Evolutionary conservation across 1,139 yeast genomes (phyloP).

Genomic region (Geotrichum histeridarum): DNA sequence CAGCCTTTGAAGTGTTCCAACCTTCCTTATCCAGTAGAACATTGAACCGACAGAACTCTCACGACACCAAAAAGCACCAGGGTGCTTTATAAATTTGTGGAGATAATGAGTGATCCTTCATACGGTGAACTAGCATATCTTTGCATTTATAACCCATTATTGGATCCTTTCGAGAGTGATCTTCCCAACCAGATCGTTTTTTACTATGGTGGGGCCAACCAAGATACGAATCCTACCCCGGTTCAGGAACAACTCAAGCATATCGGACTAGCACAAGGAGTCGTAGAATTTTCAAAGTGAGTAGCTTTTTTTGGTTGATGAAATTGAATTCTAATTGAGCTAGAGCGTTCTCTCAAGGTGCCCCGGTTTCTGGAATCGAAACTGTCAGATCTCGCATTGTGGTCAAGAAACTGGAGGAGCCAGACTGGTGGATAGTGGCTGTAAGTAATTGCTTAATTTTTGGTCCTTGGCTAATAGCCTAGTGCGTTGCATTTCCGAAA

Average conservation of each 20-base stretch:
- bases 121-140: conserved; percentile 25
- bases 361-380: conserved; percentile 28
- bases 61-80: background rate
- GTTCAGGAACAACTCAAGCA: conserved; percentile 27
- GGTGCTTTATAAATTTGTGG: background rate
- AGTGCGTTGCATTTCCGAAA: conserved; percentile 20
- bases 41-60: background rate
- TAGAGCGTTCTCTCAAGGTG: conserved; percentile 29
- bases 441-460: conserved; percentile 10
- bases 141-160: conserved; percentile 34
- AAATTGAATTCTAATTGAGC: background rate
- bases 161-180: conserved; percentile 27
- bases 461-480: background rate
- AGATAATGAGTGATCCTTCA: conserved; percentile 14
- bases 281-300: conserved; percentile 29
- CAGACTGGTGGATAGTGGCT: conserved; percentile 33
- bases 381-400: conserved; percentile 29
- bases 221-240: conserved; percentile 21
- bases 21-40: background rate
- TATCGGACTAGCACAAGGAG: conserved; percentile 34
- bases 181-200: conserved; percentile 32
- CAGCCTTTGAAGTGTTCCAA: background rate
- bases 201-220: conserved; percentile 24
- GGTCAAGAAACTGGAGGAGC: conserved; percentile 27
- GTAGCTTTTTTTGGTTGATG: background rate